A percentile compares a stretch with the other conserved stretches of the same genome.
phyloP scores from a whole-genome alignment of 2,329 filamentous ascomycete genomes.

The Phialophora tarda region DNA sequence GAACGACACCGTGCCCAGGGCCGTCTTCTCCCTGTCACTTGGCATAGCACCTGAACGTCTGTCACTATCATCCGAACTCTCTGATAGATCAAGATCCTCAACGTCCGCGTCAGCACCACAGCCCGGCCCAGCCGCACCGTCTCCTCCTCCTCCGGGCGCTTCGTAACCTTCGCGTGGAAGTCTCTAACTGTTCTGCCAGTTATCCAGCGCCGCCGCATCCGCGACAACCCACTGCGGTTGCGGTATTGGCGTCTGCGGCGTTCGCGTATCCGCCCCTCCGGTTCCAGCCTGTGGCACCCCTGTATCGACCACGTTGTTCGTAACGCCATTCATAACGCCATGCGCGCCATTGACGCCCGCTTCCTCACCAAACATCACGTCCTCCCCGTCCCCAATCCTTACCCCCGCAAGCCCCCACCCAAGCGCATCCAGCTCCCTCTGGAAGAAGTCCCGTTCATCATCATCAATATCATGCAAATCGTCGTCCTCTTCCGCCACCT shows the following conservation, averaged over 20 bases:
- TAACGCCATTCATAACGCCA: slow-evolving; percentile 4
- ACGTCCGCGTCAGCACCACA: slow-evolving; percentile 1
- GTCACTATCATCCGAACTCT: neutral
- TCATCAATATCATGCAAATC: slow-evolving; percentile 51
- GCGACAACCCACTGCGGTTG: slow-evolving; percentile 33
- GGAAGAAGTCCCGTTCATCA: slow-evolving; percentile 80
- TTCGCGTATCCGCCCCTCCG: neutral
- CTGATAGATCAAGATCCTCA: neutral
- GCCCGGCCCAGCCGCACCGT: neutral
- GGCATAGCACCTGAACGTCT: neutral
- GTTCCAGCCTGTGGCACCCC: slow-evolving; percentile 1
- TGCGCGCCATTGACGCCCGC: slow-evolving; percentile 32
- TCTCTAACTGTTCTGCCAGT: slow-evolving; percentile 36
- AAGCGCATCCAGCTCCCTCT: slow-evolving; percentile 75
- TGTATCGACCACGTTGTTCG: slow-evolving; percentile 9
- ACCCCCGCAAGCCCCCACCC: slow-evolving; percentile 55
- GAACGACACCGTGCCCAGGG: neutral
- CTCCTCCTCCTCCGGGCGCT: neutral
- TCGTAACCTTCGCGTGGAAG: neutral
- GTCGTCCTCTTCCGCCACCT: slow-evolving; percentile 8
- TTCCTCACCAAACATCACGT: slow-evolving; percentile 40
- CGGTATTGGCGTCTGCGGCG: slow-evolving; percentile 22
- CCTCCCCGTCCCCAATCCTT: slow-evolving; percentile 37
- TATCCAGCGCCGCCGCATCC: slow-evolving; percentile 31
- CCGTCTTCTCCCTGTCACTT: neutral